Evolutionary conservation across 768 basidiomycete species (phyloP).

Genomic region (Galerina sulciceps): DNA sequence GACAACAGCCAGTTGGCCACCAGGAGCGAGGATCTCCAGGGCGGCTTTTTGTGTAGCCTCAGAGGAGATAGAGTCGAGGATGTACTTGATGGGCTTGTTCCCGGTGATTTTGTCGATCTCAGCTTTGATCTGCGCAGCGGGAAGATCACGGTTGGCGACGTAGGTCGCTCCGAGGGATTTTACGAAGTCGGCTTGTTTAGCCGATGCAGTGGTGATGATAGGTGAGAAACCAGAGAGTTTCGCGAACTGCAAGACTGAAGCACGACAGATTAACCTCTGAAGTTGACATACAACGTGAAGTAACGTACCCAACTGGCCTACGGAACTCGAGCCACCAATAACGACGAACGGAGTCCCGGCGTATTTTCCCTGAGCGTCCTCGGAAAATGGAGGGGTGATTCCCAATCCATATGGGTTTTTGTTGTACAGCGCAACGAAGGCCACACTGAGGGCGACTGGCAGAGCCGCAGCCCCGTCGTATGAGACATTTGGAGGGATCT

Average conservation of each 20-base stretch:
- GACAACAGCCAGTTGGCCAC: conserved; percentile 39
- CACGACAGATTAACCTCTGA: not conserved
- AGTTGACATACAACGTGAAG: too few relatives aligned
- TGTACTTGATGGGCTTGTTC: conserved; percentile 18
- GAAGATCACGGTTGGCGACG: conserved; percentile 36
- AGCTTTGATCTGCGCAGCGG: conserved; percentile 17
- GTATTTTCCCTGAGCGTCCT: conserved; percentile 43
- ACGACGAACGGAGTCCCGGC: conserved; percentile 48
- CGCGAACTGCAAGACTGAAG: conserved; percentile 39
- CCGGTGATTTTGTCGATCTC: conserved; percentile 25
- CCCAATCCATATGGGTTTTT: conserved; percentile 40
- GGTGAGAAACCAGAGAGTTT: conserved; percentile 42
- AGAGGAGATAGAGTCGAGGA: conserved; percentile 28
- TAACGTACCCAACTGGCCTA: conserved; percentile 50
- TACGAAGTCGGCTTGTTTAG: conserved; percentile 30
- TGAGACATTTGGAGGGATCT: conserved; percentile 51
- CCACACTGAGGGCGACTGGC: conserved; percentile 52
- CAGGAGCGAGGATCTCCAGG: conserved; percentile 31
- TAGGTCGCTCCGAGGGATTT: conserved; percentile 43
- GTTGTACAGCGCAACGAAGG: conserved; percentile 55
- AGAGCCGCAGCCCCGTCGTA: conserved; percentile 55
- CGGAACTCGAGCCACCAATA: conserved; percentile 51
- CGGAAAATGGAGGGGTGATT: conserved; percentile 41
- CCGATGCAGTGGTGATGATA: conserved; percentile 43
- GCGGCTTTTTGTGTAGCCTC: conserved; percentile 25